Conservation (phyloP, 2,329 filamentous ascomycete genomes). For the Ceratocystis cacaofunesta region DNA sequence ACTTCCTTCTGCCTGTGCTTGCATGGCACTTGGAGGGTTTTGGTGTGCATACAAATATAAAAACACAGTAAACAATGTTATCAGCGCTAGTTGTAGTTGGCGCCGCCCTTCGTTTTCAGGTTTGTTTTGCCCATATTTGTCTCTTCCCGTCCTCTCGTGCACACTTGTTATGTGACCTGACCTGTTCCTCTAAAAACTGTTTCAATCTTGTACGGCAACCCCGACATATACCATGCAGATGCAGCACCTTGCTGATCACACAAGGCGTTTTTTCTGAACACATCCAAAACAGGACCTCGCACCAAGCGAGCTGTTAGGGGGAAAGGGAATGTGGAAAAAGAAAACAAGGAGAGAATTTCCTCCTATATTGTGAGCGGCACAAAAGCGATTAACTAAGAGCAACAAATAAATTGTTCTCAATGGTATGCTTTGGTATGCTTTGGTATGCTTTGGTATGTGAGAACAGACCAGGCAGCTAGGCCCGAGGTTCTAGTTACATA, state of each 20-base stretch:
- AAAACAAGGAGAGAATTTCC: neutral
- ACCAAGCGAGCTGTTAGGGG: neutral
- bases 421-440: no score
- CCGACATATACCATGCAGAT: neutral
- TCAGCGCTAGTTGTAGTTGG: neutral
- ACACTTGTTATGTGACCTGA: neutral
- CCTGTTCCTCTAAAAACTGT: neutral
- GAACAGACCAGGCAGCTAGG: no score
- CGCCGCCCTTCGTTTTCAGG: neutral
- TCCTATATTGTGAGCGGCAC: no score
- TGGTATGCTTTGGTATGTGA: no score
- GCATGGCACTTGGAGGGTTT: no score
- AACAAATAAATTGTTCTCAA: no score
- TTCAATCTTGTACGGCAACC: slow-evolving; percentile 1
- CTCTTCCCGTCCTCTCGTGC: neutral
- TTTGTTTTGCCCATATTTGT: neutral
- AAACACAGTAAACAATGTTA: neutral
- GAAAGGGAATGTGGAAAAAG: neutral
- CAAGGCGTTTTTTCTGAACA: neutral
- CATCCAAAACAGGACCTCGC: neutral
- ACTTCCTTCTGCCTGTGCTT: neutral
- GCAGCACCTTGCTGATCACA: neutral
- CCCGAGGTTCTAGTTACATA: no score
- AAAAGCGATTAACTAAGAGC: no score
- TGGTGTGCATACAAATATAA: neutral